phyloP scores from a whole-genome alignment of 257 asterid species.

The Buddleja alternifolia region DNA sequence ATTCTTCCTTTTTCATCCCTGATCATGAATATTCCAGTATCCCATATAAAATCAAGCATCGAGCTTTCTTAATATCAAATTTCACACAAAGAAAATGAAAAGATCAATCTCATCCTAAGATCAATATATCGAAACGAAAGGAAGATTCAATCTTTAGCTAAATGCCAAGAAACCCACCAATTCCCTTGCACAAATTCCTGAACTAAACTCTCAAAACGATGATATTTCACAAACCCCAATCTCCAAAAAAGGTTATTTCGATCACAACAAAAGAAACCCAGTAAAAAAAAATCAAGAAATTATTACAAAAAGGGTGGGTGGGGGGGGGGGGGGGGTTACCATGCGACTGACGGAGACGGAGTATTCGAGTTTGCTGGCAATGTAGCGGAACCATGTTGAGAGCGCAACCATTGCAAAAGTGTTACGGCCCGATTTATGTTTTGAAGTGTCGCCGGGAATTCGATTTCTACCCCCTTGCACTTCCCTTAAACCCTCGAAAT shows the following conservation, averaged over 20 bases:
- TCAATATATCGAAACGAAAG: not conserved
- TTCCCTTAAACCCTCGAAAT: constrained; percentile 34
- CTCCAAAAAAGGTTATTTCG: not conserved
- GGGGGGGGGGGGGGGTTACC: constrained; percentile 38
- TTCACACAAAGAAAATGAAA: not conserved
- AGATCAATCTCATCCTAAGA: not conserved
- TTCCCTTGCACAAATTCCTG: not conserved
- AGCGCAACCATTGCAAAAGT: constrained; percentile 60
- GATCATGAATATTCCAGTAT: not conserved
- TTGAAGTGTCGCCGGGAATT: constrained; percentile 6
- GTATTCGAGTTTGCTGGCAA: constrained; percentile 54
- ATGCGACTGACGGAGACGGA: constrained; percentile 48
- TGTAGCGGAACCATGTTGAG: constrained; percentile 66
- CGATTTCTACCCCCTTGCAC: constrained; percentile 1
- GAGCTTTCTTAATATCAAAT: not conserved
- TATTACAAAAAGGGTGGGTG: not conserved
- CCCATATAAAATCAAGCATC: constrained; percentile 14
- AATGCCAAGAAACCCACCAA: constrained; percentile 3
- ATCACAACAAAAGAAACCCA: constrained; percentile 12
- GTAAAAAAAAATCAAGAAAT: not conserved
- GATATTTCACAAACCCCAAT: not conserved
- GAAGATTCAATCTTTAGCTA: not conserved
- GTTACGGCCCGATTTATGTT: not conserved
- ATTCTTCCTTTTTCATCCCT: not conserved
- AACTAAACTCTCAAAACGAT: not conserved